Conservation (phyloP, 2,329 filamentous ascomycete species). For the Diaporthe eres region DNA sequence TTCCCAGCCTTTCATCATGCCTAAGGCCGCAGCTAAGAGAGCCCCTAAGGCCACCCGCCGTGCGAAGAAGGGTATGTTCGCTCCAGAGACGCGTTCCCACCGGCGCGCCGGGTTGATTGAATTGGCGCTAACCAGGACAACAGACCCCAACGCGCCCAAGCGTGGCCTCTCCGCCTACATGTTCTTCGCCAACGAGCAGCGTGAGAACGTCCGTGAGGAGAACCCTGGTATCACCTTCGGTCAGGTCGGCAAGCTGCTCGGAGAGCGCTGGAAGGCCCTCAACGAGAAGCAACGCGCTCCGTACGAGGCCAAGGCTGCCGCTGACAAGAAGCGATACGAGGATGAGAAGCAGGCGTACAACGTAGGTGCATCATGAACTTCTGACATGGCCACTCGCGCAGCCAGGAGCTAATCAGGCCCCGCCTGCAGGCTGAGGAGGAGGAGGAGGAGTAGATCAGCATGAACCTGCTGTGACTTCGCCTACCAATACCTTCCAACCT, state of each 20-base stretch:
- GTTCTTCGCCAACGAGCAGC: conserved; percentile 99
- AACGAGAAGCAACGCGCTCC: conserved; percentile 92
- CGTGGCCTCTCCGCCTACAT: conserved; percentile 99
- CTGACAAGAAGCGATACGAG: conserved; percentile 99
- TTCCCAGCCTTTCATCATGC: conserved; percentile 63
- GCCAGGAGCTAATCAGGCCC: conserved; percentile 48
- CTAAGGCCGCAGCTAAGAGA: conserved; percentile 71
- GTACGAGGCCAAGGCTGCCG: conserved; percentile 96
- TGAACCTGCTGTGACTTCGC: conserved; percentile 21
- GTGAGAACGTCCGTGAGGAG: conserved; percentile 97
- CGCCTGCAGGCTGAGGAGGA: conserved; percentile 68
- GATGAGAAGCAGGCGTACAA: conserved; percentile 97
- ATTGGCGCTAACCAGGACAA: conserved; percentile 27
- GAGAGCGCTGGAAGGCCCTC: conserved; percentile 98
- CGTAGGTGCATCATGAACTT: conserved; percentile 66
- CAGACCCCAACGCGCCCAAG: conserved; percentile 98
- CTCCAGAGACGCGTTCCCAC: neutral
- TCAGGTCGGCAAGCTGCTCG: conserved; percentile 97
- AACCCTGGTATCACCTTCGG: conserved; percentile 98
- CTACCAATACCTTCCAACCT: neutral
- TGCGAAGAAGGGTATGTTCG: conserved; percentile 71
- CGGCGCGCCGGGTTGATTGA: neutral
- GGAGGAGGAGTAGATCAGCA: conserved; percentile 59
- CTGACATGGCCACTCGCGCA: conserved; percentile 40
- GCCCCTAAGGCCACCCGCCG: conserved; percentile 69